Base-by-base conservation (phyloP, 345 rosid genomes). In the Schrenkiella parvula region DNA sequence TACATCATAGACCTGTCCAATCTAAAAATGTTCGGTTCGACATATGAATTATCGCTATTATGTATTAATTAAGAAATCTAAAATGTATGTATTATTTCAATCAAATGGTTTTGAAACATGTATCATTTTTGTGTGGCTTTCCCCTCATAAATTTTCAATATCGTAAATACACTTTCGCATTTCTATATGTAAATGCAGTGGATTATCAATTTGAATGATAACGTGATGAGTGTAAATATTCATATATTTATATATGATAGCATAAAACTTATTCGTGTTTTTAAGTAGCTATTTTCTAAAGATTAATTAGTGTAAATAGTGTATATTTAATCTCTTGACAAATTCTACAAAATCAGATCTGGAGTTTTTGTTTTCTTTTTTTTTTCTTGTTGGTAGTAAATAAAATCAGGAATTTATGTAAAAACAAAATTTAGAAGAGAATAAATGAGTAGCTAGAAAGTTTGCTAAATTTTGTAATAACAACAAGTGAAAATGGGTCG, bases 1-100 rank as follows among this genome's bases (percentile, higher is more conserved):
- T 44, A 53, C 75, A 69, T 54, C 79, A 75, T 68, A 68, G 79
- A 68, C 74, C 74, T 60, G 79, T 68, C 74, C 57, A 61, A 60
- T 68, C 74, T 19, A 39, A 26, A 32, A 47, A n/a, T 63, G 50
- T 34, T 64, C 44, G 70, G 64, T 57, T 53, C 39, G 48, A 60
- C 22, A 41, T 44, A 75, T 68, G 39, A 42, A 59, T 68, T 41
- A 51, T 38, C 59, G 39, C 31, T 2, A 51, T 39, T 23, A 32
- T 60, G 68, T 59, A 23, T 67, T 74, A 15, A 51, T 46, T 17
- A 25, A 31, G 31, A 60, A 12, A 21, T 29, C 15, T 31, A 53
- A 39, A 48, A n/a, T 39, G 22, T 37, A 28, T 66, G 55, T 43
- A 9, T 47, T 37, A 14, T 12, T 38, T 48, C 54, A 26, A 66